These are phyloP conservation scores for Penicillium sp. DNA, from an alignment of 2,329 filamentous ascomycete species.

Conservation along the genomic window DNA sequence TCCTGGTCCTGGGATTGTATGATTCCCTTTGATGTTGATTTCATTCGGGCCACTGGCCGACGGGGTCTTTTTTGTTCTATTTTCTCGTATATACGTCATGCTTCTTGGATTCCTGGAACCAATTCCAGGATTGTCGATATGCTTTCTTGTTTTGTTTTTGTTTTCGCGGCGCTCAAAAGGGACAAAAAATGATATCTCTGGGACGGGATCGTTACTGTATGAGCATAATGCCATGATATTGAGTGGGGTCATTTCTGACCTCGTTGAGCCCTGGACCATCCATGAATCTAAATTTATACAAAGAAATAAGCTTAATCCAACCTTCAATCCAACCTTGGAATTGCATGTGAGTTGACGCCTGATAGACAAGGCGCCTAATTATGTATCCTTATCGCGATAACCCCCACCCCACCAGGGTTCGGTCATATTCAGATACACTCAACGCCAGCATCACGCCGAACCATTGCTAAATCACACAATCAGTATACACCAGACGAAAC, in stretches of 20 bases:
- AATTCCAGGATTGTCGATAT: constrained; percentile 15
- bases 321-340: not conserved
- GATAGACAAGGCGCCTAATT: not conserved
- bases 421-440: not conserved
- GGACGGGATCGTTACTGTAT: constrained; percentile 18
- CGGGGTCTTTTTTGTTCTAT: not conserved
- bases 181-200: constrained; percentile 23
- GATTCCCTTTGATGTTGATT: constrained; percentile 15
- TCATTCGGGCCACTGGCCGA: not conserved
- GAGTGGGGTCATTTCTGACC: constrained; percentile 9
- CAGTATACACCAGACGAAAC: not conserved
- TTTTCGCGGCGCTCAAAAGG: constrained; percentile 24
- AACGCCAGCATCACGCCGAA: not conserved
- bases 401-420: constrained; percentile 6
- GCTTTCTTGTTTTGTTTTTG: constrained; percentile 7
- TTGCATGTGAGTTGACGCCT: not conserved
- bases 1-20: constrained; percentile 20
- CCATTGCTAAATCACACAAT: constrained; percentile 1
- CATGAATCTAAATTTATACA: not conserved
- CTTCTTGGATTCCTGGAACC: constrained; percentile 2
- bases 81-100: constrained; percentile 19
- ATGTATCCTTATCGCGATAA: constrained; percentile 13
- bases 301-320: constrained; percentile 5
- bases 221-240: constrained; percentile 24
- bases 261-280: not conserved